These are phyloP conservation scores for Xerocomellus dryophilus DNA, from an alignment of 768 basidiomycete species.

Conservation along the genomic window DNA sequence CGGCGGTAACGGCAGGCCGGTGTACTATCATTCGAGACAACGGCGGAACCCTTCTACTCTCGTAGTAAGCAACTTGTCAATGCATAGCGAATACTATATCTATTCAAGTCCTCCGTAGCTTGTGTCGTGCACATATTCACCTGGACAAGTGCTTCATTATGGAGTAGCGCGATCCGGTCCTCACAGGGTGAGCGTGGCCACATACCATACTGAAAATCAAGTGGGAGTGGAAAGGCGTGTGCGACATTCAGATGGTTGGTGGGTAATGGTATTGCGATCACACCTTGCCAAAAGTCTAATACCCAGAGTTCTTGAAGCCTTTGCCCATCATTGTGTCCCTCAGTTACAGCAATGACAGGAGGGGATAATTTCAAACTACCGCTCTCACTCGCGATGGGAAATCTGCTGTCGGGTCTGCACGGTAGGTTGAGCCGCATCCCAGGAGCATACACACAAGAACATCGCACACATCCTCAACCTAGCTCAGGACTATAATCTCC, in stretches of 20 bases:
- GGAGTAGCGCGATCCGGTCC: slow-evolving; percentile 48
- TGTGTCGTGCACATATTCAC: slow-evolving; percentile 65
- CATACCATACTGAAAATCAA: slow-evolving; percentile 37
- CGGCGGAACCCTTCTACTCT: slow-evolving; percentile 32
- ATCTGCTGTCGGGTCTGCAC: slow-evolving; percentile 59
- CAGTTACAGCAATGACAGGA: slow-evolving; percentile 31
- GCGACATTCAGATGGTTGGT: slow-evolving; percentile 61
- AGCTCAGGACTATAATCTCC: slow-evolving; percentile 36
- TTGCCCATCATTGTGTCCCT: slow-evolving; percentile 56
- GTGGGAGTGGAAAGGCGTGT: slow-evolving; percentile 42
- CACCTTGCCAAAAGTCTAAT: background rate
- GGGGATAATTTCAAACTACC: slow-evolving; percentile 44
- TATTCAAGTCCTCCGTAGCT: slow-evolving; percentile 18
- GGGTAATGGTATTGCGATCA: background rate
- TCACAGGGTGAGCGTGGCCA: slow-evolving; percentile 45
- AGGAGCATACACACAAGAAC: slow-evolving; percentile 48
- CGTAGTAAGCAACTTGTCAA: slow-evolving; percentile 18
- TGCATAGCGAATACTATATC: too few relatives aligned
- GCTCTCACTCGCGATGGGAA: slow-evolving; percentile 43
- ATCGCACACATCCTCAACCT: slow-evolving; percentile 51
- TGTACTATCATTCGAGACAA: background rate
- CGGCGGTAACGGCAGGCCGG: too few relatives aligned
- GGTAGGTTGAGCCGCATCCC: slow-evolving; percentile 58
- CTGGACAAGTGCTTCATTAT: slow-evolving; percentile 69
- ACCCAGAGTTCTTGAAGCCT: slow-evolving; percentile 36